Conservation (phyloP, 2,329 filamentous ascomycete species). For the Saccharata proteae region DNA sequence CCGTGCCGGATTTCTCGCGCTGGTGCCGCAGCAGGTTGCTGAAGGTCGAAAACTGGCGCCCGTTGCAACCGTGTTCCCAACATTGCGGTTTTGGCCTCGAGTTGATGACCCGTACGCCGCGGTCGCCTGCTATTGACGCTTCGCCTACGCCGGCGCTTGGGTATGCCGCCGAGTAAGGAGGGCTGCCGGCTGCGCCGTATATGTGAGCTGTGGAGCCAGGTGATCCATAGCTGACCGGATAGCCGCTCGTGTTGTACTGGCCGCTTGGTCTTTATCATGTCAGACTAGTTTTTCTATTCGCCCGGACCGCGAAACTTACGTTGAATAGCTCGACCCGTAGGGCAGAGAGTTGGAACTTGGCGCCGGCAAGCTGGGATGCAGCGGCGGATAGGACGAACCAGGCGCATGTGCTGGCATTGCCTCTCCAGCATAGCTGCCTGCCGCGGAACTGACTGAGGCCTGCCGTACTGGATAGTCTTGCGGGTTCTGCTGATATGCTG, state of each 20-base stretch:
- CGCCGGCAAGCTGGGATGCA: conserved; percentile 18
- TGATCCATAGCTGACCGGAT: conserved; percentile 17
- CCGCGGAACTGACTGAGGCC: no score
- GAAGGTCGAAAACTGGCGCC: conserved; percentile 89
- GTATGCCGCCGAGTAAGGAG: conserved; percentile 20
- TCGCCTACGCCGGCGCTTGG: conserved; percentile 14
- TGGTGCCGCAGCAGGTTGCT: conserved; percentile 90
- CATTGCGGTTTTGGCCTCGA: conserved; percentile 86
- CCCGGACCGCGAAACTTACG: conserved; percentile 15
- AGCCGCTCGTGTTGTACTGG: conserved; percentile 21
- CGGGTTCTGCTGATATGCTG: conserved; percentile 19
- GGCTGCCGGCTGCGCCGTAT: conserved; percentile 21
- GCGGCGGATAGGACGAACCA: conserved; percentile 20
- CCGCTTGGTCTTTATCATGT: conserved; percentile 5
- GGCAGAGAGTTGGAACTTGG: conserved; percentile 14
- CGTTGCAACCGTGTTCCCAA: conserved; percentile 96
- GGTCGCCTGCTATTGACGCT: conserved; percentile 13
- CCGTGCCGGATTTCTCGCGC: conserved; percentile 85
- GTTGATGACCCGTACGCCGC: conserved; percentile 56
- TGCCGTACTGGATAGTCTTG: conserved; percentile 16
- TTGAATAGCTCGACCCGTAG: conserved; percentile 20
- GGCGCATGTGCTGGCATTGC: conserved; percentile 16
- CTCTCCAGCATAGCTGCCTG: no score
- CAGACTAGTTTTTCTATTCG: no score
- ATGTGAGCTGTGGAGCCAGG: conserved; percentile 18